Evolutionary conservation across 371 early-diverging fungal species (phyloP), one percentile per base, ranked within the genome.

Genomic region (Fennellomyces sp.): DNA sequence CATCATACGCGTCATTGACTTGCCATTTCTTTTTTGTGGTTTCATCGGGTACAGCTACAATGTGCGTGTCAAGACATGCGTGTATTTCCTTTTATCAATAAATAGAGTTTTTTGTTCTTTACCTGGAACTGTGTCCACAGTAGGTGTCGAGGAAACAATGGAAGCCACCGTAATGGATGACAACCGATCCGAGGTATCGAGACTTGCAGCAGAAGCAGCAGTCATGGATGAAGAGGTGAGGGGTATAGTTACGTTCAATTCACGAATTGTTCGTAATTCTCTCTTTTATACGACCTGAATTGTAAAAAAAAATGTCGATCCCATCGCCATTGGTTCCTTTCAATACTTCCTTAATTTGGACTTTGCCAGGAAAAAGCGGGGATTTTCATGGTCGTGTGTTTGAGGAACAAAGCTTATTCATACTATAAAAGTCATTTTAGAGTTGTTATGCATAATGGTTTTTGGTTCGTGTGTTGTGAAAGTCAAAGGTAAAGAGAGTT

Each of bases 1-100:
- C 52, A 13, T 60, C 60, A 52, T 52, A 52, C 13, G 19, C 52
- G 21, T 31, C 52, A 13, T 52, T 52, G 2, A 33, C 23, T 17
- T 31, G n/a, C 52, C 52, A 52, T 21, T 29, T 11, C 5, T 17
- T 15, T 33, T 52, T 33, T 12, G 17, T 45, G n/a, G n/a, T n/a
- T n/a, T n/a, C n/a, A n/a, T n/a, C n/a, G n/a, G n/a, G n/a, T n/a
- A n/a, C n/a, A n/a, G n/a, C n/a, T n/a, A n/a, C n/a, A n/a, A n/a
- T n/a, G n/a, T n/a, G n/a, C n/a, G n/a, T n/a, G n/a, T n/a, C n/a
- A n/a, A n/a, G n/a, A n/a, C n/a, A n/a, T n/a, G n/a, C n/a, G n/a
- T n/a, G n/a, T n/a, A n/a, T n/a, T n/a, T n/a, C n/a, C n/a, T n/a
- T n/a, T n/a, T n/a, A n/a, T n/a, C n/a, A n/a, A n/a, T n/a, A n/a